A percentile compares a stretch with the other conserved stretches of the same genome.
phyloP scores from a whole-genome alignment of 495 filamentous ascomycete species.

The Neurospora sp. region DNA sequence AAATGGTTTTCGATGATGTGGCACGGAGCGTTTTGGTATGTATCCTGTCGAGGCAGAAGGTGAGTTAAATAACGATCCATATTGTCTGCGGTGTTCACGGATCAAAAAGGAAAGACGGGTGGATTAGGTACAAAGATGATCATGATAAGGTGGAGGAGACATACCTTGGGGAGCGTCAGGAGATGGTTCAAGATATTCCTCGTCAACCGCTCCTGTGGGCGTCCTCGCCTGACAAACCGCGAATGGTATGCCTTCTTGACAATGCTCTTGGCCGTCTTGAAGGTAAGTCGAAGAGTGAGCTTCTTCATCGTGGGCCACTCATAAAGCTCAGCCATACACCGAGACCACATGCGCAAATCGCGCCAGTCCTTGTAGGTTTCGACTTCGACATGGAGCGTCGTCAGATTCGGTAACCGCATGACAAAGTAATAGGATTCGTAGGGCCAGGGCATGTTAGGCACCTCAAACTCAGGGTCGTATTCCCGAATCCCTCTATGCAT shows the following conservation, averaged over 20 bases:
- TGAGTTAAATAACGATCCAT: background rate
- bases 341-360: background rate
- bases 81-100: background rate
- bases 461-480: background rate
- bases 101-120: background rate
- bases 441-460: background rate
- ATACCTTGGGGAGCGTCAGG: background rate
- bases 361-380: background rate
- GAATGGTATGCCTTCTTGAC: background rate
- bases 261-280: background rate
- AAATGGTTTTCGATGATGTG: background rate
- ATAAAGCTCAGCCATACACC: background rate
- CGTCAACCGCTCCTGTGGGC: background rate
- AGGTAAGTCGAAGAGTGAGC: background rate
- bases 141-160: background rate
- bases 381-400: background rate
- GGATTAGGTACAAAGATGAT: background rate
- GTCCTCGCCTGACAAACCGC: background rate
- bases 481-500: background rate
- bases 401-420: background rate
- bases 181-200: background rate
- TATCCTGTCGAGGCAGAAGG: background rate
- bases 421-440: background rate
- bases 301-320: background rate
- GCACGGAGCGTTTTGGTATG: background rate